Evolutionary conservation across 768 basidiomycete species (phyloP).

Genomic region (Tricholomella constricta): DNA sequence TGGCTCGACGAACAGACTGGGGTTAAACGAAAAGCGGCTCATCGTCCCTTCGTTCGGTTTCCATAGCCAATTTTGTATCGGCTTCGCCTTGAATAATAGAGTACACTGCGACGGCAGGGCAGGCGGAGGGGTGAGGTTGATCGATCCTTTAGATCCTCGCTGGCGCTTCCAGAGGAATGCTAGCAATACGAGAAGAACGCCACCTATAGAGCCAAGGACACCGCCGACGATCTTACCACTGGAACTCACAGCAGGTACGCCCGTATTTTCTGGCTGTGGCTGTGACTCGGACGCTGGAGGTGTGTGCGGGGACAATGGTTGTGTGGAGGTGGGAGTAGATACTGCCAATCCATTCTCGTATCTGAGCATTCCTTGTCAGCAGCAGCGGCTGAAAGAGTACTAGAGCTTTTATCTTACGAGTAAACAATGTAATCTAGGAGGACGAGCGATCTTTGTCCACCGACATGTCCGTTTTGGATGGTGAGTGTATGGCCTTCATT

Average conservation of each 20-base stretch:
- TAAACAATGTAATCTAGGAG: constrained; percentile 45
- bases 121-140: background rate
- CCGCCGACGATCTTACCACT: constrained; percentile 29
- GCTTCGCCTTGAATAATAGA: background rate
- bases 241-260: background rate
- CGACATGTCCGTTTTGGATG: constrained; percentile 33
- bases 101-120: background rate
- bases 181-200: constrained; percentile 24
- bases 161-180: constrained; percentile 24
- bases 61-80: constrained; percentile 7
- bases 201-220: constrained; percentile 26
- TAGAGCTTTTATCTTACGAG: constrained; percentile 26
- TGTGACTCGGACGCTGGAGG: background rate
- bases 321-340: background rate
- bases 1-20: constrained; percentile 27
- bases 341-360: constrained; percentile 10
- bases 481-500: constrained; percentile 31
- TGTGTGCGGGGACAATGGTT: background rate
- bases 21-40: constrained; percentile 29
- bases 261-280: background rate
- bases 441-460: constrained; percentile 28
- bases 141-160: constrained; percentile 13
- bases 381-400: background rate
- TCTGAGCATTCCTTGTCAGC: constrained; percentile 1
- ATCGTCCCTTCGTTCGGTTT: background rate